Conservation (phyloP, 1,284 basidiomycete genomes). For the Schizophyllum amplum region DNA sequence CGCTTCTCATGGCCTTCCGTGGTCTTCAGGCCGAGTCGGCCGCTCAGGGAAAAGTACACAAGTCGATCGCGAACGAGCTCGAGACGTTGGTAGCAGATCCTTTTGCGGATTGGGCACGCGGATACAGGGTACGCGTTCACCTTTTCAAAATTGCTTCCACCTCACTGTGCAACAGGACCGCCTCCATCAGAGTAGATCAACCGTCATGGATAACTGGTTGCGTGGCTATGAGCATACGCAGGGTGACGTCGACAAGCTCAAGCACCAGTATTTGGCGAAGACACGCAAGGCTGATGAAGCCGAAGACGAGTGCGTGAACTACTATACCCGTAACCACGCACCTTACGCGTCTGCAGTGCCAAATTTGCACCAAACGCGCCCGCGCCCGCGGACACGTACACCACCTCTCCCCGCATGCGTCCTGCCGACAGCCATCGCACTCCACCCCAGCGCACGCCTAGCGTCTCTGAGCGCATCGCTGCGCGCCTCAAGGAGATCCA, state of each 20-base stretch:
- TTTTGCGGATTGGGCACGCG: slow-evolving; percentile 64
- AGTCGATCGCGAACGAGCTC: slow-evolving; percentile 59
- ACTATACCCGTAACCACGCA: background rate
- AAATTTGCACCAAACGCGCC: slow-evolving; percentile 84
- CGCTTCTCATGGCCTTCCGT: slow-evolving; percentile 68
- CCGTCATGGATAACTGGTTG: slow-evolving; percentile 63
- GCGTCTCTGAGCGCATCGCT: slow-evolving; percentile 72
- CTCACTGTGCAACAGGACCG: slow-evolving; percentile 42
- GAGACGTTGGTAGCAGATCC: slow-evolving; percentile 62
- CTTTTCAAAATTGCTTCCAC: slow-evolving; percentile 1
- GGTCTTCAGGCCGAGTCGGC: slow-evolving; percentile 66
- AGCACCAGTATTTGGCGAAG: slow-evolving; percentile 71
- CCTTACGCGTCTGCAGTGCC: slow-evolving; percentile 36
- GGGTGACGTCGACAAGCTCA: slow-evolving; percentile 61
- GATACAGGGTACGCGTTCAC: slow-evolving; percentile 45
- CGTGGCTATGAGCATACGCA: slow-evolving; percentile 59
- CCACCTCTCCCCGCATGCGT: slow-evolving; percentile 59
- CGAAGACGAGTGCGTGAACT: slow-evolving; percentile 83
- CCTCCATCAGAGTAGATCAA: slow-evolving; percentile 44
- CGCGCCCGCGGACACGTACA: slow-evolving; percentile 57
- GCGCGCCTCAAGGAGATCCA: slow-evolving; percentile 69
- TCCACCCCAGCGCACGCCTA: slow-evolving; percentile 53
- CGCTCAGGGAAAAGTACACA: slow-evolving; percentile 61
- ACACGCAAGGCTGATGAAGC: slow-evolving; percentile 78
- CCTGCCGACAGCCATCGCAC: slow-evolving; percentile 44